Percentiles rank a stretch among this genome's conserved stretches.
Conservation (phyloP, 192 early-diverging fungal species). For the Coemansia sp. region DNA sequence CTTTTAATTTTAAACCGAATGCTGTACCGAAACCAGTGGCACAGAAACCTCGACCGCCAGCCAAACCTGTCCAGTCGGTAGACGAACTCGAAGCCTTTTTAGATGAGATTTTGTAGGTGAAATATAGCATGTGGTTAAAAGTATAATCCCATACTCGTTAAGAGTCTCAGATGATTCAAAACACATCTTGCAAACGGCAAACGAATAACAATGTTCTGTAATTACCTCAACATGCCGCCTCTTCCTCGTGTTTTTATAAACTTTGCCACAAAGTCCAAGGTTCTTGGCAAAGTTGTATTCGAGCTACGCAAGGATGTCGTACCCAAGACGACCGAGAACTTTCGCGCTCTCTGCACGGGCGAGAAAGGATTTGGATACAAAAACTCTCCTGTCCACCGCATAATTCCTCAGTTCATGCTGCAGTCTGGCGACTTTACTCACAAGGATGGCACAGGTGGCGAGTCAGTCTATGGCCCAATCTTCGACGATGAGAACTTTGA, state of each 20-base stretch:
- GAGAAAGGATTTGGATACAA: constrained; percentile 59
- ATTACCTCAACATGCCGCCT: background rate
- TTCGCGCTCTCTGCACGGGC: constrained; percentile 65
- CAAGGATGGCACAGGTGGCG: constrained; percentile 77
- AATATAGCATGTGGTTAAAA: background rate
- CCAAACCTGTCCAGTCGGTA: constrained; percentile 8
- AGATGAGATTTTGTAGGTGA: constrained; percentile 30
- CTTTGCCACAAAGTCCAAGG: constrained; percentile 27
- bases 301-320: constrained; percentile 70
- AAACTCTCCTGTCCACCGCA: constrained; percentile 80
- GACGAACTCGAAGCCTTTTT: constrained; percentile 47
- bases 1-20: background rate
- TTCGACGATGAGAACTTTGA: constrained; percentile 79
- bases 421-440: constrained; percentile 88
- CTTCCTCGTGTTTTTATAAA: constrained; percentile 50
- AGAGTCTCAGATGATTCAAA: too few relatives aligned
- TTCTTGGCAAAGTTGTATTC: constrained; percentile 36
- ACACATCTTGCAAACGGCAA: background rate
- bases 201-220: background rate
- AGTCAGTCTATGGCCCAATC: constrained; percentile 77
- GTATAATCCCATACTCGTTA: background rate
- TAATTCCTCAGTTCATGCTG: constrained; percentile 85
- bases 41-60: background rate
- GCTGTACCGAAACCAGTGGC: background rate
- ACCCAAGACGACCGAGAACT: constrained; percentile 95